phyloP scores from a whole-genome alignment of 2,329 filamentous ascomycete species.

The Stemphylium beticola region DNA sequence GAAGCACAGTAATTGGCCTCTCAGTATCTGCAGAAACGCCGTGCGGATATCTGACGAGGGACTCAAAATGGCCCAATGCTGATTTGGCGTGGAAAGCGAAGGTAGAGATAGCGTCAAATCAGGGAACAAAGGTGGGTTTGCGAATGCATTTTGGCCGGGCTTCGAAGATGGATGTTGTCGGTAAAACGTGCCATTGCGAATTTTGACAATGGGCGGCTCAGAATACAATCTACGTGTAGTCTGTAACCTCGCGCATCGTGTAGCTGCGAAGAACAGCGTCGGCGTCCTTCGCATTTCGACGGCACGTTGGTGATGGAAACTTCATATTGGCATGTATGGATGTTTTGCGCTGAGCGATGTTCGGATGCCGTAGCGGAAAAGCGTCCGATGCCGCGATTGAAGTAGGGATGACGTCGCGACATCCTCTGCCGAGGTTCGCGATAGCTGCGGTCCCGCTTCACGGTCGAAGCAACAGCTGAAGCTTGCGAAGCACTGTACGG shows the following conservation, averaged over 20 bases:
- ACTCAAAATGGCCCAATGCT: conserved; percentile 85
- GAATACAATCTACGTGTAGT: conserved; percentile 25
- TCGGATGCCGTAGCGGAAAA: conserved; percentile 27
- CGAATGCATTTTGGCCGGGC: conserved; percentile 50
- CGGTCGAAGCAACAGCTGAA: background rate
- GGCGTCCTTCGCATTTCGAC: conserved; percentile 43
- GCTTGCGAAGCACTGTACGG: conserved; percentile 15
- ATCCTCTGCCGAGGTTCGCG: conserved; percentile 32
- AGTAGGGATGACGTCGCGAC: conserved; percentile 29
- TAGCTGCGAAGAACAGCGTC: conserved; percentile 36
- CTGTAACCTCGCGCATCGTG: conserved; percentile 29
- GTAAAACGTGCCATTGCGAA: conserved; percentile 78
- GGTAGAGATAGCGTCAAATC: conserved; percentile 74
- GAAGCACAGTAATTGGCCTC: conserved; percentile 75
- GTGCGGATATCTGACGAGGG: conserved; percentile 81
- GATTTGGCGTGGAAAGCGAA: conserved; percentile 55
- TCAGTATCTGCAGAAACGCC: conserved; percentile 78
- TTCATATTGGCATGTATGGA: conserved; percentile 6
- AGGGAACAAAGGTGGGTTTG: conserved; percentile 76
- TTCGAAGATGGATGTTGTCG: conserved; percentile 66
- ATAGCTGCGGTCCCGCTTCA: conserved; percentile 12
- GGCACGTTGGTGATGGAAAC: conserved; percentile 4
- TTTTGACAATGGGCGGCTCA: conserved; percentile 39
- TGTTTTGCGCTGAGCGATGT: conserved; percentile 14
- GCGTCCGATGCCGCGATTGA: conserved; percentile 27